A percentile compares a stretch with the other conserved stretches of the same genome.
These are phyloP conservation scores for Carex cristatella DNA, from an alignment of 176 grass and related monocot genomes.

Conservation along the genomic window DNA sequence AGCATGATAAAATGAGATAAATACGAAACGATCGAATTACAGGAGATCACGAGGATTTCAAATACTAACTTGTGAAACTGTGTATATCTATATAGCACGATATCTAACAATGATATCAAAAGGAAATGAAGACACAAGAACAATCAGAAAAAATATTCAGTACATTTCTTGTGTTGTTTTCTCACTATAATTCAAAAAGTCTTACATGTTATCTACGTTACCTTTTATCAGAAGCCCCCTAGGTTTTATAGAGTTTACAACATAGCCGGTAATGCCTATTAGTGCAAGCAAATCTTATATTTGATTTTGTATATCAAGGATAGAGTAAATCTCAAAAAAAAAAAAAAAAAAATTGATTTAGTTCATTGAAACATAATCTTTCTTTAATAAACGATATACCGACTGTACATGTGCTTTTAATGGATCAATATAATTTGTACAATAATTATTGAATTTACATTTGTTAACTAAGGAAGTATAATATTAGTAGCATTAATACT, in stretches of 20 bases:
- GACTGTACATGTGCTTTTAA: background rate
- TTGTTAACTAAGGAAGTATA: background rate
- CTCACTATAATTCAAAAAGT: background rate
- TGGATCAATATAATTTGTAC: background rate
- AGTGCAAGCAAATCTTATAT: background rate
- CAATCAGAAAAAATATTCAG: background rate
- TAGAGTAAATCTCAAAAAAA: background rate
- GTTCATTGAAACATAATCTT: background rate
- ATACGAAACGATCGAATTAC: background rate
- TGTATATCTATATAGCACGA: background rate
- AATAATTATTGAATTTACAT: background rate
- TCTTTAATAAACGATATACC: background rate
- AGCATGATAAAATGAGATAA: background rate
- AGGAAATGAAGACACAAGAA: background rate
- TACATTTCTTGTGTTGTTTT: background rate
- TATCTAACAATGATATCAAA: background rate
- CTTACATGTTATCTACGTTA: background rate
- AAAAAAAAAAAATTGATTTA: background rate
- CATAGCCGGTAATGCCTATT: background rate
- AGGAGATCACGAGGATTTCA: background rate
- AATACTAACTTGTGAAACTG: background rate
- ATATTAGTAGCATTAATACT: background rate
- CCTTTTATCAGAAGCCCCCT: background rate
- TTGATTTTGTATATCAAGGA: background rate
- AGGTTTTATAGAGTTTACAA: background rate